Percentiles rank a stretch among this genome's conserved stretches.
These are phyloP conservation scores for Penicillium griseofulvum DNA, from an alignment of 2,329 filamentous ascomycete genomes.

Conservation along the genomic window DNA sequence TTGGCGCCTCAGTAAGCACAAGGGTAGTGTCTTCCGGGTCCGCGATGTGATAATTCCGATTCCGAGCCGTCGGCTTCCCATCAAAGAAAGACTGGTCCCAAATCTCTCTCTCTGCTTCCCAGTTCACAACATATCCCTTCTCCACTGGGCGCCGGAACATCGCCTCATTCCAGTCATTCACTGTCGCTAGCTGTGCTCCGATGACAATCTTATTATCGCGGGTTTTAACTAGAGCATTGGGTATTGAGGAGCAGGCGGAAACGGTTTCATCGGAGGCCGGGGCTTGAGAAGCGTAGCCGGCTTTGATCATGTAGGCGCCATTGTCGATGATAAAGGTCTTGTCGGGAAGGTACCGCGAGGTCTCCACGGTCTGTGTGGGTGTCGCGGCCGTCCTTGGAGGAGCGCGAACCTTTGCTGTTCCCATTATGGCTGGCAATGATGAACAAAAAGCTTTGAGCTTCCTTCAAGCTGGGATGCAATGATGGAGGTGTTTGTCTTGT, in stretches of 20 bases:
- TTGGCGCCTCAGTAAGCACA: slow-evolving; percentile 80
- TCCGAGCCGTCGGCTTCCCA: slow-evolving; percentile 57
- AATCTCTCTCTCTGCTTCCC: slow-evolving; percentile 92
- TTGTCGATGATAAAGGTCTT: slow-evolving; percentile 88
- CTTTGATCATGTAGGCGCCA: slow-evolving; percentile 87
- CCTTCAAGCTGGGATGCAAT: slow-evolving; percentile 6
- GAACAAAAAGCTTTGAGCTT: slow-evolving; percentile 1
- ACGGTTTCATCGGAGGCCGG: slow-evolving; percentile 38
- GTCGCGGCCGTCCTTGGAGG: slow-evolving; percentile 52
- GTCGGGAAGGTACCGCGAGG: slow-evolving; percentile 50
- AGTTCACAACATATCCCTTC: slow-evolving; percentile 92
- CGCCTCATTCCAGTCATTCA: slow-evolving; percentile 86
- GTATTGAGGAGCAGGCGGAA: slow-evolving; percentile 64
- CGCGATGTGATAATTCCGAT: slow-evolving; percentile 37
- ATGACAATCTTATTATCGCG: slow-evolving; percentile 77
- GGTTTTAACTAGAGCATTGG: slow-evolving; percentile 85
- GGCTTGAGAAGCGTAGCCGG: slow-evolving; percentile 64
- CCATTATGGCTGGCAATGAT: slow-evolving; percentile 23
- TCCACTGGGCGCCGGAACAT: slow-evolving; percentile 86
- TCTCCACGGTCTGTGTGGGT: slow-evolving; percentile 35
- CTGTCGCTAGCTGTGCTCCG: slow-evolving; percentile 69
- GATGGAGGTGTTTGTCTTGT: slow-evolving; percentile 18
- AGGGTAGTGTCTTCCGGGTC: slow-evolving; percentile 80
- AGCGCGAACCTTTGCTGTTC: slow-evolving; percentile 35
- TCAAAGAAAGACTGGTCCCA: slow-evolving; percentile 90